Conservation (phyloP, 257 asterid species). For the Lycium barbarum region DNA sequence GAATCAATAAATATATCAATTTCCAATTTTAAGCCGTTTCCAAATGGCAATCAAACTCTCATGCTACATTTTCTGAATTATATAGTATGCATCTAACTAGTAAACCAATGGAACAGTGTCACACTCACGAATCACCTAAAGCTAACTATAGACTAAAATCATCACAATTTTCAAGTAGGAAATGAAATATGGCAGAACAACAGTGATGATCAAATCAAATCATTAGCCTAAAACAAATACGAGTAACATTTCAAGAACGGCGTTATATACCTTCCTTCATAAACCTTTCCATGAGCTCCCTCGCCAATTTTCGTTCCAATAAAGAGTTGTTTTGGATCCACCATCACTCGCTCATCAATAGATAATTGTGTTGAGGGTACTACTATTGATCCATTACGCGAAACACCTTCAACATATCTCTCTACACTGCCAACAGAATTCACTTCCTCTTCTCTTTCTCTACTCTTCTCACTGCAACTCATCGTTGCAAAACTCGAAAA, state of each 20-base stretch:
- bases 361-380: constrained; percentile 45
- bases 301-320: constrained; percentile 91
- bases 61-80: constrained; percentile 19
- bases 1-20: constrained; percentile 28
- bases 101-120: constrained; percentile 28
- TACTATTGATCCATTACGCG: constrained; percentile 59
- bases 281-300: constrained; percentile 99
- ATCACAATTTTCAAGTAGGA: constrained; percentile 27
- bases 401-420: constrained; percentile 57
- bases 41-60: constrained; percentile 23
- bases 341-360: constrained; percentile 78
- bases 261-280: constrained; percentile 82
- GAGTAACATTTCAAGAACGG: constrained; percentile 21
- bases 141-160: not conserved
- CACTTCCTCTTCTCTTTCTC: constrained; percentile 51
- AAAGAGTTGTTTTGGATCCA: constrained; percentile 83
- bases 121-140: not conserved
- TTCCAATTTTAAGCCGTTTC: not conserved
- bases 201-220: not conserved
- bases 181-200: constrained; percentile 15
- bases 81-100: not conserved
- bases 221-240: not conserved
- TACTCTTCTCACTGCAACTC: constrained; percentile 75
- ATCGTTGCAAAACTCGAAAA: constrained; percentile 44
- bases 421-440: constrained; percentile 41